These are phyloP conservation scores for Claviceps citrina DNA, from an alignment of 2,329 filamentous ascomycete species.

Conservation along the genomic window DNA sequence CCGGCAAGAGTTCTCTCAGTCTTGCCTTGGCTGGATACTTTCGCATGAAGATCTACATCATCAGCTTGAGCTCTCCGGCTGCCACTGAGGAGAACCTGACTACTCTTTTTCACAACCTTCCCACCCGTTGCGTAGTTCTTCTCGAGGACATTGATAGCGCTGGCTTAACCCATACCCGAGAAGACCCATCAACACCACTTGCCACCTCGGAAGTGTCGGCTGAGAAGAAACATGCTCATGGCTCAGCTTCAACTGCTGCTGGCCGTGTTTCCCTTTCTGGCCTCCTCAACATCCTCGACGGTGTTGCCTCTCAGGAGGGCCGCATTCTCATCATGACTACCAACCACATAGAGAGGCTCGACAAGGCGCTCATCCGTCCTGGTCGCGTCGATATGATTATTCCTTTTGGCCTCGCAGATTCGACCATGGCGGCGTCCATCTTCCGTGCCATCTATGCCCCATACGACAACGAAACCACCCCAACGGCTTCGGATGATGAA, in stretches of 20 bases:
- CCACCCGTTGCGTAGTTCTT: constrained; percentile 54
- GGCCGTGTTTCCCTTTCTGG: constrained; percentile 53
- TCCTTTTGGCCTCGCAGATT: constrained; percentile 39
- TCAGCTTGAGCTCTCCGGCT: constrained; percentile 47
- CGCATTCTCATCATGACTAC: constrained; percentile 51
- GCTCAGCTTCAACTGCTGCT: constrained; percentile 3
- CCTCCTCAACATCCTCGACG: constrained; percentile 68
- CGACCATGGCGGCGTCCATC: constrained; percentile 35
- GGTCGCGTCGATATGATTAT: constrained; percentile 47
- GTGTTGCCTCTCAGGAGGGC: constrained; percentile 48
- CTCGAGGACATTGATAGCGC: constrained; percentile 65
- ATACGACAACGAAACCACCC: constrained; percentile 23
- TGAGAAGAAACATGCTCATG: constrained; percentile 3
- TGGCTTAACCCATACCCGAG: constrained; percentile 47
- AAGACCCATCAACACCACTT: constrained; percentile 12
- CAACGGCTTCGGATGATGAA: constrained; percentile 8
- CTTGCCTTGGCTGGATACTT: constrained; percentile 57
- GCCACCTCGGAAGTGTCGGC: constrained; percentile 3
- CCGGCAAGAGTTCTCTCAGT: constrained; percentile 60
- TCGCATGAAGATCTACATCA: constrained; percentile 56
- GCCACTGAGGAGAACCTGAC: constrained; percentile 52
- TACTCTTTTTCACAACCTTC: constrained; percentile 49
- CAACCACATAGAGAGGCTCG: constrained; percentile 46
- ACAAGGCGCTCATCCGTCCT: constrained; percentile 46
- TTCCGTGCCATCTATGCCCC: constrained; percentile 44